phyloP scores from a whole-genome alignment of 1,284 basidiomycete genomes.

The Cutaneotrichosporon sp. region DNA sequence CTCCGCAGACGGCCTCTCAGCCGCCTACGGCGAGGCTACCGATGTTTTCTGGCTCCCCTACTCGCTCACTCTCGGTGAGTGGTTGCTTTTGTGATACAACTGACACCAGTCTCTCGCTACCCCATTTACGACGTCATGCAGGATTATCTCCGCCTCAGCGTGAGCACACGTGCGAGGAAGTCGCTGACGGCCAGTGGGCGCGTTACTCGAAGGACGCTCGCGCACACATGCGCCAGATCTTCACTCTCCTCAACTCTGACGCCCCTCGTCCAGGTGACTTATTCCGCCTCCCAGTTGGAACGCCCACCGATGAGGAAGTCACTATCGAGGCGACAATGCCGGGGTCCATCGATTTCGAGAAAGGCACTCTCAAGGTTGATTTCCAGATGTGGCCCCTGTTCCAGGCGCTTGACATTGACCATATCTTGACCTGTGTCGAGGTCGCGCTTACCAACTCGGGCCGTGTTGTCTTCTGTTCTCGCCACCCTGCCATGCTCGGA shows the following conservation, averaged over 20 bases:
- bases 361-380: slow-evolving; percentile 48
- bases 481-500: slow-evolving; percentile 86
- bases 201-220: slow-evolving; percentile 78
- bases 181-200: slow-evolving; percentile 62
- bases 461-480: slow-evolving; percentile 80
- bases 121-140: slow-evolving; percentile 90
- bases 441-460: slow-evolving; percentile 88
- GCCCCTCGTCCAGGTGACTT: slow-evolving; percentile 75
- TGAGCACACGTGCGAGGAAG: slow-evolving; percentile 11
- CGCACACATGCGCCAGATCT: slow-evolving; percentile 45
- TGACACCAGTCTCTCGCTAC: slow-evolving; percentile 75
- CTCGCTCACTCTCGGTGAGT: slow-evolving; percentile 60
- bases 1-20: slow-evolving; percentile 19
- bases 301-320: slow-evolving; percentile 28
- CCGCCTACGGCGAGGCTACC: slow-evolving; percentile 52
- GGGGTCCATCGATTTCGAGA: slow-evolving; percentile 49
- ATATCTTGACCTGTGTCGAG: slow-evolving; percentile 89
- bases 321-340: slow-evolving; percentile 44
- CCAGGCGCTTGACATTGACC: slow-evolving; percentile 88
- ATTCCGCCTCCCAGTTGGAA: slow-evolving; percentile 31
- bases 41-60: slow-evolving; percentile 92
- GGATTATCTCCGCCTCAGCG: slow-evolving; percentile 74
- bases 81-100: no score
- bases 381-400: slow-evolving; percentile 98
- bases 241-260: slow-evolving; percentile 54